Evolutionary conservation across 257 asterid species (phyloP), one percentile per base, ranked within the genome.

Genomic region (Coffea eugenioides): DNA sequence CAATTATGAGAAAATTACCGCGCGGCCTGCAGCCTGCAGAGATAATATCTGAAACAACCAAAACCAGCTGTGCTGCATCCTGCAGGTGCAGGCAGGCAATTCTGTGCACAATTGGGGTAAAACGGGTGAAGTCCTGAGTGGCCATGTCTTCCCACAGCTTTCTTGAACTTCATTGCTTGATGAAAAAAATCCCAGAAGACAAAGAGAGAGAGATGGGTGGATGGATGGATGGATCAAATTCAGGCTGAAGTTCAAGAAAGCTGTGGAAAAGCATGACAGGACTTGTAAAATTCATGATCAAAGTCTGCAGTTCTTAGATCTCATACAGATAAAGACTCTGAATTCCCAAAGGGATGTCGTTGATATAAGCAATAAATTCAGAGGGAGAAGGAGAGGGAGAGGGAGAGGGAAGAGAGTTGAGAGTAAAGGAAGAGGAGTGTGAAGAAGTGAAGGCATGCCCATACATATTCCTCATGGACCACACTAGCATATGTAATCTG

Each of bases 261-360:
- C 97, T 90, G 97, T 93, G 97, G 97, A 91, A 91, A 90, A 88
- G 92, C 90, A 93, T 87, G 92, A 77, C 87, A 77, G 91, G 93
- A 87, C 91, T 89, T 80, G 73, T 57, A 25, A 49, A 69, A 12
- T 10, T 39, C 21, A 18, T 18, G 18, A 69, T 13, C 43, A n/a
- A 8, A 39, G 43, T 23, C 8, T 34, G 0, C 31, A 25, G 43
- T 39, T 39, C 41, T 27, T 45, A 73, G 77, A 73, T 73, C 78
- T 45, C 80, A 69, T 8, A 8, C 25, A 68, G 31, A 49, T 71
- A 14, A 46, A 21, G 49, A 41, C 16, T 45, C 8, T 4, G 20
- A 68, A 31, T 25, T 46, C 34, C 27, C 36, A 49, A 65, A 68
- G 14, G 48, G 51, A 14, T 15, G 20, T 12, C 2, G 18, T 18